Percentiles rank a stretch among this genome's conserved stretches.
Conservation (phyloP, 495 filamentous ascomycete species). For the Podospora comata region DNA sequence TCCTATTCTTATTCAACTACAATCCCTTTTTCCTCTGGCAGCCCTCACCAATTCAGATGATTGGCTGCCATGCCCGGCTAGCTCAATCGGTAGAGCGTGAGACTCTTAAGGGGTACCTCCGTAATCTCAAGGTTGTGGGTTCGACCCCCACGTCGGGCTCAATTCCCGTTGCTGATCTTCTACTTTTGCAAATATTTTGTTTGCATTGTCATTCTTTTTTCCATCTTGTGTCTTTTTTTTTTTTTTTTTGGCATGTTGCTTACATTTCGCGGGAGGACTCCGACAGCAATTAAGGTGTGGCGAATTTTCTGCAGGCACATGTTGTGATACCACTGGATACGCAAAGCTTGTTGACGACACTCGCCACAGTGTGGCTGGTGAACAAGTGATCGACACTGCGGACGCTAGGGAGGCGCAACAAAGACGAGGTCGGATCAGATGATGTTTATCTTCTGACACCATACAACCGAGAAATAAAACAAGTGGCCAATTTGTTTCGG, state of each 20-base stretch:
- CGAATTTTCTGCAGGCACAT: neutral
- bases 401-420: no score
- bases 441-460: neutral
- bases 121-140: conserved; percentile 21
- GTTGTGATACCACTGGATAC: no score
- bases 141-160: conserved; percentile 24
- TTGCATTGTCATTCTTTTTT: neutral
- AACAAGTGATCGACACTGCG: neutral
- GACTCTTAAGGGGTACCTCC: conserved; percentile 56
- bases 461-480: neutral
- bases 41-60: conserved; percentile 1
- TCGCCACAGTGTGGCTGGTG: neutral
- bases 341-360: neutral
- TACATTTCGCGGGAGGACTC: neutral
- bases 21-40: no score
- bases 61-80: conserved; percentile 46
- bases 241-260: neutral
- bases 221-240: neutral
- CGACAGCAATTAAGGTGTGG: neutral
- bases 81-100: conserved; percentile 82
- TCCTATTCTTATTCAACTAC: no score
- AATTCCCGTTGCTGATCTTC: conserved; percentile 19
- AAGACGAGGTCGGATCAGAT: no score
- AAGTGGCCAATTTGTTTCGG: neutral
- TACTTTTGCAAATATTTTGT: conserved; percentile 6